phyloP scores from a whole-genome alignment of 2,329 filamentous ascomycete species.

The Fusarium subglutinans region DNA sequence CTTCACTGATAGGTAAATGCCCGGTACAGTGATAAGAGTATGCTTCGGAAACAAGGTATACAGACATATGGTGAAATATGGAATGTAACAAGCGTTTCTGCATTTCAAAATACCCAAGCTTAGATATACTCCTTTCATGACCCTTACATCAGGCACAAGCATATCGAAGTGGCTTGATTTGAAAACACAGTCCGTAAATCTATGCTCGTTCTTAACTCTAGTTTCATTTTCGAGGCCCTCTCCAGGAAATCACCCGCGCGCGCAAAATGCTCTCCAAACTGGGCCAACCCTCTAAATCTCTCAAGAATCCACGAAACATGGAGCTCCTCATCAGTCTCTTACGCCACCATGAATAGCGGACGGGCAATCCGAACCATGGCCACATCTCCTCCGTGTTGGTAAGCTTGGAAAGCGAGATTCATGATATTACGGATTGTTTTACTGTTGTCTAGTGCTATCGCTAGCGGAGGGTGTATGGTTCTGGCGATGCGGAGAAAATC shows the following conservation, averaged over 20 bases:
- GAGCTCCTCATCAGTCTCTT: background rate
- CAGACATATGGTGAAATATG: rapidly evolving
- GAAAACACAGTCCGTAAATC: background rate
- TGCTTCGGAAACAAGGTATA: background rate
- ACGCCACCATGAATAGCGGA: background rate
- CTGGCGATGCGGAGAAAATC: background rate
- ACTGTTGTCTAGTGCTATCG: rapidly evolving
- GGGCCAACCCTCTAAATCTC: background rate
- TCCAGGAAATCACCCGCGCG: background rate
- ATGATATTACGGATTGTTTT: background rate
- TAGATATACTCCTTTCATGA: background rate
- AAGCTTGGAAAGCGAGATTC: background rate
- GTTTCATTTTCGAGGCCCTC: background rate
- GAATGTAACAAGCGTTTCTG: too few relatives aligned
- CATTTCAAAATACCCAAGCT: rapidly evolving
- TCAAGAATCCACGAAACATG: background rate
- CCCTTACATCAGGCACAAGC: background rate
- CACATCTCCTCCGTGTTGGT: background rate
- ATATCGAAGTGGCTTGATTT: background rate
- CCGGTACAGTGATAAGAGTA: too few relatives aligned
- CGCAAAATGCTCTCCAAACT: background rate
- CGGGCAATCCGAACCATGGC: background rate
- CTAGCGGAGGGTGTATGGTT: rapidly evolving
- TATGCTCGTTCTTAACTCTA: background rate
- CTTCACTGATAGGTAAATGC: background rate